Base-by-base conservation (phyloP, 2,329 filamentous ascomycete species). In the Pseudocercospora ulei region DNA sequence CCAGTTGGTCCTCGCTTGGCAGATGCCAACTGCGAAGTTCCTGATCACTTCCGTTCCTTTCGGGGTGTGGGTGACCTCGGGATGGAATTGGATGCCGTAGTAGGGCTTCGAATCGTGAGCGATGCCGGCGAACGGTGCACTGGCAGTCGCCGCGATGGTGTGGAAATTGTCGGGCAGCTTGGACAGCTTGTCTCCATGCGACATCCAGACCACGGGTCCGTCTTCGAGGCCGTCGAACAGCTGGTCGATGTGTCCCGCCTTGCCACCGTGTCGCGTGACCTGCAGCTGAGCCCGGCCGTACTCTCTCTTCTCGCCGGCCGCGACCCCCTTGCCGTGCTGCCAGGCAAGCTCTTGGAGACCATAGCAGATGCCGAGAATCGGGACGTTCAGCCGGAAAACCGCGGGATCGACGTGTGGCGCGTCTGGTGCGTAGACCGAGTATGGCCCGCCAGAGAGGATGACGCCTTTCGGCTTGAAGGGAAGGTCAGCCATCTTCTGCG, bases 51-150 rank as follows among this genome's bases (percentile, higher is more conserved):
- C 67, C 6, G 60, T 79, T 20, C 87, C 86, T 39, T 72, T 68
- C 5, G 74, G 70, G 0, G 81, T 86, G 56, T 84, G 76, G 8
- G 73, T 78, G 38, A 94, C 73, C 60, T 95, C 87, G 1, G 87
- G 86, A 62, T 94, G 87, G 61, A 94, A 88, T 58, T 95, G 87
- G 30, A 94, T 74, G 38, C 81, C 83, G 56, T 78, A 93, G 51
- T 83, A 78, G 16, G 78, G 76, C 66, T 80, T 76, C 5, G 64
- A 63, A 58, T 75, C 57, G 58, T 86, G 80, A 11, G 79, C 81
- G 52, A 88, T 92, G 42, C 76, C 84, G 7, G 87, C 87, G 52
- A 74, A 93, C 14, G 78, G 75, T 0, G 82, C 77, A 65, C 90
- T 92, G 35, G 68, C 58, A 2, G 85, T 88, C 3, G 70, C 79